Base-by-base conservation (phyloP, 305 asterid species). In the Rubia tinctorum region DNA sequence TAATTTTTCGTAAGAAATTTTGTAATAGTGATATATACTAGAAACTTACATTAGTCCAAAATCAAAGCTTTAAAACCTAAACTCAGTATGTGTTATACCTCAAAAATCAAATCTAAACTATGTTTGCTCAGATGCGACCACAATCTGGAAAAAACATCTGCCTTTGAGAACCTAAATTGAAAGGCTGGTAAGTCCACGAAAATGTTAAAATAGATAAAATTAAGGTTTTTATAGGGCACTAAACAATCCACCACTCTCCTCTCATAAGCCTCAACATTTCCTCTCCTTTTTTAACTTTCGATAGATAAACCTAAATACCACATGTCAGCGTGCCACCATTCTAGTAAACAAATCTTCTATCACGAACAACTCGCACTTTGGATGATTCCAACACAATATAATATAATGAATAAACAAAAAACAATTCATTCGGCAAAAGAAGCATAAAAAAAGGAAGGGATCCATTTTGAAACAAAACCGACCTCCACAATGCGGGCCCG, bases 401-500 rank as follows among this genome's bases (percentile, higher is more conserved):
- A 66, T 2, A 14, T 15, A 42, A 17, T 40, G 44, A n/a, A 7
- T 8, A 40, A 1, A 5, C 13, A 66, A 66, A 8, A 66, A 66
- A 42, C 17, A n/a, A 65, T 39, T 37, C 34, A 12, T 22, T 3
- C 42, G 18, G 18, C 67, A 34, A 30, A 37, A 65, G 37, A 64
- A 0, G 25, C 39, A 34, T 34, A 34, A 7, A 20, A 58, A 7
- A 58, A 22, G 34, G 27, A 60, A 66, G 8, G 67, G 18, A 18
- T 66, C 70, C 70, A 66, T 39, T 39, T n/a, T 2, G 10, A 5
- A 30, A 18, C 37, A 43, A 79, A 71, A 7, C 80, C 23, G 73
- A 92, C 93, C 95, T 87, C 77, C 74, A 75, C 72, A 75, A 43
- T 55, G 71, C 69, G 80, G 49, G 43, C 76, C 39, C 71, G 80